These are phyloP conservation scores for Lithohypha guttulata DNA, from an alignment of 2,329 filamentous ascomycete species.

Conservation along the genomic window DNA sequence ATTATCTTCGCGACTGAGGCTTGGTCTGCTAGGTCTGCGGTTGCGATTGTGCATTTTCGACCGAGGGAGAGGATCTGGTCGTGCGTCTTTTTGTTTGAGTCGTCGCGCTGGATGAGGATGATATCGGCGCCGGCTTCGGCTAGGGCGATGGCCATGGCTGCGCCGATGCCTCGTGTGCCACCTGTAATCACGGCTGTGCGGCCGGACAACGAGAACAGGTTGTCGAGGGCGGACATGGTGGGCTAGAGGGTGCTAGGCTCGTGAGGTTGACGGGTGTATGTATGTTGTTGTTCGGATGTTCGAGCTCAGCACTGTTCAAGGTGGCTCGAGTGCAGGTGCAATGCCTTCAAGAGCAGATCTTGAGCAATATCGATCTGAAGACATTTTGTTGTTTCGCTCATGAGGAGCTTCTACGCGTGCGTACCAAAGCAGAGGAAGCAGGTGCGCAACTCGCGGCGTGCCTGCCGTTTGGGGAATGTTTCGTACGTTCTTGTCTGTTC, in stretches of 20 bases:
- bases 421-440: too few species aligned
- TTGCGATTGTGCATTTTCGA: conserved; percentile 33
- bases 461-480: conserved; percentile 4
- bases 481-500: not conserved
- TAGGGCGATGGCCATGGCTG: conserved; percentile 36
- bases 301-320: too few species aligned
- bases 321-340: too few species aligned
- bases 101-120: conserved; percentile 41
- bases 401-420: not conserved
- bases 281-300: too few species aligned
- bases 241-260: too few species aligned
- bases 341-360: too few species aligned
- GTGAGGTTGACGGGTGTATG: too few species aligned
- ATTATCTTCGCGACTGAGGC: conserved; percentile 32
- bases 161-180: conserved; percentile 38
- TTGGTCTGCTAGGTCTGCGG: conserved; percentile 34
- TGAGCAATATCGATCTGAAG: too few species aligned
- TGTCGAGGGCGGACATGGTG: conserved; percentile 2
- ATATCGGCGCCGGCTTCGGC: conserved; percentile 40
- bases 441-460: conserved; percentile 8
- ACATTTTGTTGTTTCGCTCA: not conserved
- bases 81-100: conserved; percentile 34
- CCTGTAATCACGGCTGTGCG: conserved; percentile 37
- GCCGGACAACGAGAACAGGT: conserved; percentile 25
- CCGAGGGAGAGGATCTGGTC: conserved; percentile 30